phyloP scores from a whole-genome alignment of 108 stramenopile genomes.

The Chaetoceros muelleri region DNA sequence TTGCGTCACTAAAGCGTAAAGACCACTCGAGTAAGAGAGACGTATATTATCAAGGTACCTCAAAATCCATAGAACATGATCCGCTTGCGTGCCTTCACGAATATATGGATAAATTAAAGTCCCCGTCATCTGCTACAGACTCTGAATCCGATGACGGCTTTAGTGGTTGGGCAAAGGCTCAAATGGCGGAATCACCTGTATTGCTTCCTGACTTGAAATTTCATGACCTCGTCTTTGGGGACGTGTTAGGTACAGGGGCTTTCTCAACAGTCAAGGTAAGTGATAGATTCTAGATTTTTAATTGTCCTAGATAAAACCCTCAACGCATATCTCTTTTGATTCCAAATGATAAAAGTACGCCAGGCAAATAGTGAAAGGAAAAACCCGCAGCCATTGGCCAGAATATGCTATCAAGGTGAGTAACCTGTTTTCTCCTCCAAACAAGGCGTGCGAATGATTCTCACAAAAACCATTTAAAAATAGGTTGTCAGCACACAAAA shows the following conservation, averaged over 20 bases:
- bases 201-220: constrained; percentile 86
- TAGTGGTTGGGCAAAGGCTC: constrained; percentile 62
- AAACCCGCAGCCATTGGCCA: constrained; percentile 81
- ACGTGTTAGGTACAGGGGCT: constrained; percentile 83
- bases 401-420: constrained; percentile 98
- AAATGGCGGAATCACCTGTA: constrained; percentile 72
- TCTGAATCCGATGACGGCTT: constrained; percentile 27
- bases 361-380: constrained; percentile 63
- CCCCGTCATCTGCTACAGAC: constrained; percentile 18
- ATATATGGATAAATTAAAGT: constrained; percentile 55
- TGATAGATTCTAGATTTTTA: too few relatives aligned
- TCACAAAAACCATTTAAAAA: too few relatives aligned
- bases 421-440: constrained; percentile 12
- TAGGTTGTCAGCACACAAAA: constrained; percentile 66
- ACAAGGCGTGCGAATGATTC: not conserved
- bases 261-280: constrained; percentile 82
- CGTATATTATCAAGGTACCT: too few relatives aligned
- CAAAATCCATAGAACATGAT: not conserved
- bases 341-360: too few relatives aligned
- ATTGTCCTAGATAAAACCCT: too few relatives aligned
- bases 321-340: too few relatives aligned
- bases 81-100: constrained; percentile 12
- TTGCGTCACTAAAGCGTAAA: not conserved
- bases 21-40: not conserved
- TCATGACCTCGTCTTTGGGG: constrained; percentile 95